These are phyloP conservation scores for Citrus medica DNA, from an alignment of 345 rosid species.

Conservation along the genomic window DNA sequence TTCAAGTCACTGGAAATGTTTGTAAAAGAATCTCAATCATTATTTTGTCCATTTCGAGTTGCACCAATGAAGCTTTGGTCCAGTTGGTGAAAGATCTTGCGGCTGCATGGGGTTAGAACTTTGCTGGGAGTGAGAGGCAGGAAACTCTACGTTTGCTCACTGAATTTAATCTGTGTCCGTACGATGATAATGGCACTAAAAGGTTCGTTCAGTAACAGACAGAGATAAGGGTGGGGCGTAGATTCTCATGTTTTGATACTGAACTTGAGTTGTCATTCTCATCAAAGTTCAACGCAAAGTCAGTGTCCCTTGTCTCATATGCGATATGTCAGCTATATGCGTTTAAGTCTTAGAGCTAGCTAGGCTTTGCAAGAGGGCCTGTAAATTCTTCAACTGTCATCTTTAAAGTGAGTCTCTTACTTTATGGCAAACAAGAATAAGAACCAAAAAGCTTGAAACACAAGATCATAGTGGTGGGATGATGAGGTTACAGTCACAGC, in stretches of 20 bases:
- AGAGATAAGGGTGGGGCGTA: constrained; percentile 25
- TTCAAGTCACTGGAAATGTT: no score
- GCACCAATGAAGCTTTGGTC: neutral
- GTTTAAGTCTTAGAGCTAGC: no score
- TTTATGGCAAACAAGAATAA: no score
- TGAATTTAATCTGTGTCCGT: neutral
- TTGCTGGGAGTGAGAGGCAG: neutral
- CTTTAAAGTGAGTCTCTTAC: no score
- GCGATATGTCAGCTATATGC: neutral
- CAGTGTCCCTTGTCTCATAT: neutral
- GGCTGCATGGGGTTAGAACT: neutral
- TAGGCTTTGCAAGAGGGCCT: no score
- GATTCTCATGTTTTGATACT: constrained; percentile 21
- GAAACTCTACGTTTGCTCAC: neutral
- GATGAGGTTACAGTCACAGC: no score
- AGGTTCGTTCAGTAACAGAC: constrained; percentile 20
- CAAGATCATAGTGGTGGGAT: no score
- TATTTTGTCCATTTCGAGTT: neutral
- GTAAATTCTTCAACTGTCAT: no score
- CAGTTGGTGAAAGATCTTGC: neutral
- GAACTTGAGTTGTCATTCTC: constrained; percentile 16
- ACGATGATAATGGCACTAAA: constrained; percentile 2
- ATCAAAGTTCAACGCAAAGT: constrained; percentile 8
- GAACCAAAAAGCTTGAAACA: no score
- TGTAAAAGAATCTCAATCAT: neutral